Conservation (phyloP, 352 stramenopile genomes). For the Phytophthora syringae region DNA sequence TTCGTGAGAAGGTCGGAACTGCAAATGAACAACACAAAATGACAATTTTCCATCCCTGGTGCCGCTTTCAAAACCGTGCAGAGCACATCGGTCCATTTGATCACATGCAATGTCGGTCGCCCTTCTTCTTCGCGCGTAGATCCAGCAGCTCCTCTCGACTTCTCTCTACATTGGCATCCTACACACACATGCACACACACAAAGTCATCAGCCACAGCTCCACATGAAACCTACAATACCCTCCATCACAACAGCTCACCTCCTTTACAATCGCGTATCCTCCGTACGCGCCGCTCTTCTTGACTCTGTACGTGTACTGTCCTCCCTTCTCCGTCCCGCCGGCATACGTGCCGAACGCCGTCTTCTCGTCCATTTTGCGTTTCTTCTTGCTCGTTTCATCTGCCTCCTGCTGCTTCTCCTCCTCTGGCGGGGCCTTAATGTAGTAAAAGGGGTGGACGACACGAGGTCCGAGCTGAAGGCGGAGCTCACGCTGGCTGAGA, state of each 20-base stretch:
- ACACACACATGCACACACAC: slow-evolving; percentile 5
- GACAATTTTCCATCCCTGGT: too few species aligned
- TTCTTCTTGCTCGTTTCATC: slow-evolving; percentile 59
- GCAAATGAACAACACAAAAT: too few species aligned
- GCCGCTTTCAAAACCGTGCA: too few species aligned
- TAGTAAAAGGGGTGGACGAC: slow-evolving; percentile 87
- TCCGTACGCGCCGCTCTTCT: slow-evolving; percentile 84
- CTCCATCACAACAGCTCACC: slow-evolving; percentile 29
- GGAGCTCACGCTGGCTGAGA: slow-evolving; percentile 86
- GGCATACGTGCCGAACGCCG: slow-evolving; percentile 90
- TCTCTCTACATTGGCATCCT: slow-evolving; percentile 61
- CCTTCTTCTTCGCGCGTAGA: slow-evolving; percentile 88
- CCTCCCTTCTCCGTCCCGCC: slow-evolving; percentile 79
- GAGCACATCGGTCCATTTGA: background rate
- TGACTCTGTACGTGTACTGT: slow-evolving; percentile 79
- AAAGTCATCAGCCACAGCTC: background rate
- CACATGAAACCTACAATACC: background rate
- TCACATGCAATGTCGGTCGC: slow-evolving; percentile 86
- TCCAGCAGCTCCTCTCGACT: slow-evolving; percentile 89
- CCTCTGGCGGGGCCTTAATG: slow-evolving; percentile 84
- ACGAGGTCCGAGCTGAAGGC: slow-evolving; percentile 91
- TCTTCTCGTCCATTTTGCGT: slow-evolving; percentile 57
- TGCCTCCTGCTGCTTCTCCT: slow-evolving; percentile 46
- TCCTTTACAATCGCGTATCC: slow-evolving; percentile 90
- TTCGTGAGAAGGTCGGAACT: too few species aligned